Evolutionary conservation across 2,329 filamentous ascomycete genomes (phyloP), one percentile per base, ranked within the genome.

Genomic region (Penicillium sp.): DNA sequence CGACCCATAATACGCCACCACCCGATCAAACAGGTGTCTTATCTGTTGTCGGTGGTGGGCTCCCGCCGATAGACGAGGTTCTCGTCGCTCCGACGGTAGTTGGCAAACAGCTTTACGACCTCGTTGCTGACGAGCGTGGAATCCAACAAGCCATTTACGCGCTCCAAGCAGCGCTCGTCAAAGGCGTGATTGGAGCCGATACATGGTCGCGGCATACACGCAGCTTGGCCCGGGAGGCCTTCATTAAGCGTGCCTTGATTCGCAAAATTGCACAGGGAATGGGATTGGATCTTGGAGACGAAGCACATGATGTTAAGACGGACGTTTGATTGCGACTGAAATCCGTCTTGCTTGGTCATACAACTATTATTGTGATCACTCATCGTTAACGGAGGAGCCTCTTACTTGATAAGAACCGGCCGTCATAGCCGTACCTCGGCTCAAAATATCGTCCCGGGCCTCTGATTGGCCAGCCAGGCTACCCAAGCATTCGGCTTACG

Each of bases 81-180:
- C 79, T 99, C 2, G 90, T 97, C n/a, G 91, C 92, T 3, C 91
- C 93, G 0, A 97, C 91, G 0, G 88, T 97, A 1, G 94, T 97
- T 4, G 90, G 89, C 0, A 92, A 93, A 62, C 94, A 99, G 77
- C 77, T 99, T 21, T 99, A 97, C 73, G 86, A 87, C 48, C 79
- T 95, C 1, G 90, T 92, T 26, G 91, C 91, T 1, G 94, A 99
- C 69, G 93, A 97, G 74, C 82, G 88, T 62, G 91, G 89, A 2
- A 82, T 96, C 48, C 88, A 88, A 30, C 93, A 97, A 69, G 89
- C 91, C 2, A 85, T 97, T 61, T 96, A 94, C 67, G 86, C 74
- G 16, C 66, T 77, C 57, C 78, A 77, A 59, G 70, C 71, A 46
- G 77, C 70, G 14, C 67, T 78, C 18, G 75, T 75, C 38, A 72